Percentiles rank a stretch among this genome's conserved stretches.
Evolutionary conservation across 1,284 basidiomycete species (phyloP).

Genomic region (Phenoliferia sp.): DNA sequence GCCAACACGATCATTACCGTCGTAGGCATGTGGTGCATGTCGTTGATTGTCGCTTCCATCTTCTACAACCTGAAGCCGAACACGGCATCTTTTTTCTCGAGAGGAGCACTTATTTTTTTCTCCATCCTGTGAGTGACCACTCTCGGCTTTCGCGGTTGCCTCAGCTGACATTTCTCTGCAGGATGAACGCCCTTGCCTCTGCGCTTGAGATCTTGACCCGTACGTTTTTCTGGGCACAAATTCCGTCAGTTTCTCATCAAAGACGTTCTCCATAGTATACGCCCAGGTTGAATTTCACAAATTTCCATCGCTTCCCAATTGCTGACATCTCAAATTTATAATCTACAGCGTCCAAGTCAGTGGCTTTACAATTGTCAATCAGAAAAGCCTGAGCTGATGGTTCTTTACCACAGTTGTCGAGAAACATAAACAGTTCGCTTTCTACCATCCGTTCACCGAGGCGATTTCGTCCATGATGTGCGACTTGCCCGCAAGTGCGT

Average conservation of each 20-base stretch:
- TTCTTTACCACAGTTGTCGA: not conserved
- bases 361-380: not conserved
- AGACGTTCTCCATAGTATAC: too few relatives aligned
- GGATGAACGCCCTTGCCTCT: constrained; percentile 4
- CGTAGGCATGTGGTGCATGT: constrained; percentile 46
- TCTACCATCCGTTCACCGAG: constrained; percentile 47
- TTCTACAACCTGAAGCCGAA: constrained; percentile 43
- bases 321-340: too few relatives aligned
- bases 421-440: constrained; percentile 40
- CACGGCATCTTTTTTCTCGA: constrained; percentile 7
- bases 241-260: too few relatives aligned
- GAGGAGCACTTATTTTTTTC: constrained; percentile 47
- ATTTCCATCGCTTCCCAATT: not conserved
- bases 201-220: constrained; percentile 44
- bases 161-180: not conserved
- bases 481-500: constrained; percentile 46
- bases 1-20: constrained; percentile 14
- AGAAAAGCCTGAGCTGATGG: not conserved
- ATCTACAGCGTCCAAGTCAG: constrained; percentile 46
- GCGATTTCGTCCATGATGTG: constrained; percentile 45
- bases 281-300: not conserved
- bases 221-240: too few relatives aligned
- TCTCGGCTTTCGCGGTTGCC: not conserved
- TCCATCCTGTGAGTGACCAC: constrained; percentile 41
- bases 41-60: constrained; percentile 45